Evolutionary conservation across 2,329 filamentous ascomycete species (phyloP).

Genomic region (Bimuria novae-zelandiae): DNA sequence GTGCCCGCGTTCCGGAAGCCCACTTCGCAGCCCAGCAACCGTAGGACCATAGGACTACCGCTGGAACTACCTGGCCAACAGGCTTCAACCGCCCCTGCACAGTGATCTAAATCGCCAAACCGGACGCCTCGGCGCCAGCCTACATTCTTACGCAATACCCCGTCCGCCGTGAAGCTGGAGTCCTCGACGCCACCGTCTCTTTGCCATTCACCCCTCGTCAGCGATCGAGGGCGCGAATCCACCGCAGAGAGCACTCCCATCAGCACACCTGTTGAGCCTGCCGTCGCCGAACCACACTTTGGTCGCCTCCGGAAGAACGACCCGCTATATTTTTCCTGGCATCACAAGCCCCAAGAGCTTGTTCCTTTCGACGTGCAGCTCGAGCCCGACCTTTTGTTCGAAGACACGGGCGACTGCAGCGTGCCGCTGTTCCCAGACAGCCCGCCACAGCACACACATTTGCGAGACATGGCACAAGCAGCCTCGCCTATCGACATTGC

Average conservation of each 20-base stretch:
- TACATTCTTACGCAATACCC: conserved; percentile 1
- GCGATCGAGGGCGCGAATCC: conserved; percentile 54
- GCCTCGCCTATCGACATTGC: conserved; percentile 65
- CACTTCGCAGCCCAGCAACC: background rate
- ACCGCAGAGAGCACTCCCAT: conserved; percentile 59
- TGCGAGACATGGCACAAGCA: conserved; percentile 56
- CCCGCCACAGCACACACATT: conserved; percentile 29
- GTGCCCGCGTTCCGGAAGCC: conserved; percentile 1
- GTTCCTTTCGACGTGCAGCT: conserved; percentile 31
- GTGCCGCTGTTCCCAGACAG: conserved; percentile 46
- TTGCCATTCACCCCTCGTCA: conserved; percentile 56
- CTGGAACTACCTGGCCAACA: conserved; percentile 6
- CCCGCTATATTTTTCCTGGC: conserved; percentile 51
- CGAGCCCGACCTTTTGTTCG: conserved; percentile 46
- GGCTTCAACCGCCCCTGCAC: conserved; percentile 3
- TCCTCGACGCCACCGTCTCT: conserved; percentile 57
- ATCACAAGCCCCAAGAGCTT: conserved; percentile 47
- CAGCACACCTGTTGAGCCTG: conserved; percentile 45
- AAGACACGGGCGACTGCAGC: conserved; percentile 49
- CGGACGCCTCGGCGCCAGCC: conserved; percentile 3
- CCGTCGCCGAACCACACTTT: conserved; percentile 48
- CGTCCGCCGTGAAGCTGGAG: conserved; percentile 57
- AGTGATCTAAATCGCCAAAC: conserved; percentile 15
- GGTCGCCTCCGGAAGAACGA: conserved; percentile 50
- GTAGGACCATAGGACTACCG: conserved; percentile 3